phyloP scores from a whole-genome alignment of 2,329 filamentous ascomycete species.

The Venturia pyrina region DNA sequence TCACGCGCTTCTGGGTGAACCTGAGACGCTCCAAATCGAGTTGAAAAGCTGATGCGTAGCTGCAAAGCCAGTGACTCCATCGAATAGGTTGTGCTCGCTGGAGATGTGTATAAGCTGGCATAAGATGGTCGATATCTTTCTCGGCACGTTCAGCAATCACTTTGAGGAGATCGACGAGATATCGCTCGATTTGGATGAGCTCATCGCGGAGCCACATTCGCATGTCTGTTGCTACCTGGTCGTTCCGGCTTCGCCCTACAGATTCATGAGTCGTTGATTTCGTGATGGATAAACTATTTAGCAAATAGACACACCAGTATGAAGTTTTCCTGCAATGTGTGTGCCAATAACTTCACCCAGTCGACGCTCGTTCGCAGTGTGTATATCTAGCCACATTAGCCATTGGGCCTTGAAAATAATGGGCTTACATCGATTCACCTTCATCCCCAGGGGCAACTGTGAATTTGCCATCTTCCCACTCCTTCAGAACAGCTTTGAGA shows the following conservation, averaged over 20 bases:
- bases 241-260: constrained; percentile 63
- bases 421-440: not conserved
- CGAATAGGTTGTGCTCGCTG: constrained; percentile 74
- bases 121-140: constrained; percentile 63
- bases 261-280: not conserved
- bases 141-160: constrained; percentile 62
- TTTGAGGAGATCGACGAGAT: constrained; percentile 58
- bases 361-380: constrained; percentile 44
- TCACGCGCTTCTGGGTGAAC: constrained; percentile 64
- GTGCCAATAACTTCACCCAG: constrained; percentile 77
- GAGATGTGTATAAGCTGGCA: constrained; percentile 84
- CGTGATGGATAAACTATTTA: too few relatives aligned
- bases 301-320: constrained; percentile 43
- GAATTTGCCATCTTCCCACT: constrained; percentile 26
- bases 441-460: constrained; percentile 4
- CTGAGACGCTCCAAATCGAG: constrained; percentile 68
- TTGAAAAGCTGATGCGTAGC: constrained; percentile 61
- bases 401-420: not conserved
- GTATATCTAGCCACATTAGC: constrained; percentile 36
- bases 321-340: constrained; percentile 76
- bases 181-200: constrained; percentile 57
- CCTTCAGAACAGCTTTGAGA: constrained; percentile 46
- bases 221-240: constrained; percentile 87
- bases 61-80: constrained; percentile 75
- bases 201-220: constrained; percentile 76